phyloP scores from a whole-genome alignment of 768 basidiomycete genomes.

The Rubroboletus pulcherrimus region DNA sequence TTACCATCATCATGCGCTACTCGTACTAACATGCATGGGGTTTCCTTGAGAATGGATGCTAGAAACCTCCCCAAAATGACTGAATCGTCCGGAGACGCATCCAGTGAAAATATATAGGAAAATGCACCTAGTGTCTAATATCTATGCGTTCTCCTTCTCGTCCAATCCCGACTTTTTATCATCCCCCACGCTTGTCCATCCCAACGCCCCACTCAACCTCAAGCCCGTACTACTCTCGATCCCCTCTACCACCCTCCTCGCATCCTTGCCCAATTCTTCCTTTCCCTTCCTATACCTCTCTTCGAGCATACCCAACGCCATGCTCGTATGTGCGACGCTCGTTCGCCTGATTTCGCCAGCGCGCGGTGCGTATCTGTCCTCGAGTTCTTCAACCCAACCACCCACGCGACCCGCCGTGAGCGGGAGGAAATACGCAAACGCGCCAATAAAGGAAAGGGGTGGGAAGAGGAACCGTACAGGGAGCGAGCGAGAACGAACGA shows the following conservation, averaged over 20 bases:
- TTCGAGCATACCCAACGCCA: conserved; percentile 56
- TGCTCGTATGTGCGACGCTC: conserved; percentile 55
- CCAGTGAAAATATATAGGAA: not conserved
- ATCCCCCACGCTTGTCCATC: conserved; percentile 31
- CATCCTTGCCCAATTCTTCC: conserved; percentile 41
- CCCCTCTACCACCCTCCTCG: conserved; percentile 45
- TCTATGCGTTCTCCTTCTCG: conserved; percentile 15
- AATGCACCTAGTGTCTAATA: not conserved
- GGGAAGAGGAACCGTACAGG: conserved; percentile 72
- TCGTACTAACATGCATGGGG: too few species aligned
- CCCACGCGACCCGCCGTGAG: conserved; percentile 70
- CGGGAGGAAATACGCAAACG: conserved; percentile 84
- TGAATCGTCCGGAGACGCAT: not conserved
- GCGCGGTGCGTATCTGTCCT: conserved; percentile 65
- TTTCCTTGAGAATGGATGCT: too few species aligned
- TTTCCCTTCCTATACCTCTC: conserved; percentile 48
- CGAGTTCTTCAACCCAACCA: conserved; percentile 61
- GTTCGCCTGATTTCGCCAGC: conserved; percentile 66
- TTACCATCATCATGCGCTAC: not conserved
- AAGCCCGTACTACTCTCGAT: conserved; percentile 72
- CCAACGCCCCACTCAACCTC: conserved; percentile 60
- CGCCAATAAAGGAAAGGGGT: conserved; percentile 63
- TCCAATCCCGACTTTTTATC: conserved; percentile 15
- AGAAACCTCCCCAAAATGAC: too few species aligned
- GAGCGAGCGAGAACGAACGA: conserved; percentile 74